Conservation (phyloP, 495 filamentous ascomycete species). For the Podospora appendiculata region DNA sequence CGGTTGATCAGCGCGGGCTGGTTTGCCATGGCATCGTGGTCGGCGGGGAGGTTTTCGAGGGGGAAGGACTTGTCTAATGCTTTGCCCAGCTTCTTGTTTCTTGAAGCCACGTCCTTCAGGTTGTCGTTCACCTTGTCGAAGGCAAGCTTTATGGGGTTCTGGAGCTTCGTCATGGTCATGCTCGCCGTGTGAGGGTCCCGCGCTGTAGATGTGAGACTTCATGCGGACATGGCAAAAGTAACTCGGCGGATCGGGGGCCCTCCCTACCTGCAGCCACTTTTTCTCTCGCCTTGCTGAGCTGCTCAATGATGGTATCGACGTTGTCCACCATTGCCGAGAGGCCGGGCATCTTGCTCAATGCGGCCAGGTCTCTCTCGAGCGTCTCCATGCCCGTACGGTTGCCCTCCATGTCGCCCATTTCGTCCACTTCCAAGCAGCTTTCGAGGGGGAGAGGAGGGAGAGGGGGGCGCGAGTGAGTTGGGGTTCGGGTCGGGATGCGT, state of each 20-base stretch:
- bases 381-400: slow-evolving; percentile 5
- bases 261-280: slow-evolving; percentile 55
- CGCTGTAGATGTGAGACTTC: slow-evolving; percentile 7
- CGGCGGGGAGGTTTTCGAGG: slow-evolving; percentile 66
- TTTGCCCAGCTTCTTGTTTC: slow-evolving; percentile 73
- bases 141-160: slow-evolving; percentile 69
- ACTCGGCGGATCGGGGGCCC: not conserved
- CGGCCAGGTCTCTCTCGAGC: slow-evolving; percentile 65
- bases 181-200: slow-evolving; percentile 63
- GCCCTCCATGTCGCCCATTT: not conserved
- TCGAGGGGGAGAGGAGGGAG: too few relatives aligned
- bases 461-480: too few relatives aligned
- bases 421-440: not conserved
- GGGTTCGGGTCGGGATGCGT: too few relatives aligned
- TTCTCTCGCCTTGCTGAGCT: slow-evolving; percentile 64
- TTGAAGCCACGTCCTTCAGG: slow-evolving; percentile 70
- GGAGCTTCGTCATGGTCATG: slow-evolving; percentile 69
- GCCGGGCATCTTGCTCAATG: slow-evolving; percentile 61
- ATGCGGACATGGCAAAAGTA: too few relatives aligned
- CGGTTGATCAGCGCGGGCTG: slow-evolving; percentile 75
- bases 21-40: slow-evolving; percentile 73
- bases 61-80: slow-evolving; percentile 81
- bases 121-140: slow-evolving; percentile 72
- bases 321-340: slow-evolving; percentile 63
- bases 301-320: slow-evolving; percentile 73